Conservation (phyloP, 2,329 filamentous ascomycete species). For the Zymoseptoria passerinii region DNA sequence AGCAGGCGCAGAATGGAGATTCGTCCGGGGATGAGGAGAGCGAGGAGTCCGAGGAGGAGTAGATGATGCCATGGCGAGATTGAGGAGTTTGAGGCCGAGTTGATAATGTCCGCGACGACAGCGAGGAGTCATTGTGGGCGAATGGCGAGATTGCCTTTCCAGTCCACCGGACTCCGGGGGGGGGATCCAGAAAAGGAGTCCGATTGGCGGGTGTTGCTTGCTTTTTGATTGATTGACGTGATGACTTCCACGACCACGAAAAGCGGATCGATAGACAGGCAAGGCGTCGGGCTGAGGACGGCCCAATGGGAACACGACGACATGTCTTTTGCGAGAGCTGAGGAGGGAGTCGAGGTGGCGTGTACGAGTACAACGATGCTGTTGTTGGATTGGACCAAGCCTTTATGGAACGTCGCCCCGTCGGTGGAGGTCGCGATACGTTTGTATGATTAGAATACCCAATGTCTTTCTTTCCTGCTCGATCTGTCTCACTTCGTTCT, state of each 20-base stretch:
- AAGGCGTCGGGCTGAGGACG: background rate
- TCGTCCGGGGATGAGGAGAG: constrained; percentile 27
- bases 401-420: background rate
- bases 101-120: too few species aligned
- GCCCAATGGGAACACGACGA: background rate
- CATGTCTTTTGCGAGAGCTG: background rate
- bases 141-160: too few species aligned
- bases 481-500: background rate
- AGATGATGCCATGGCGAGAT: background rate
- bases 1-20: constrained; percentile 13
- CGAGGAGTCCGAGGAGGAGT: constrained; percentile 31
- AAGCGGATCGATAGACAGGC: background rate
- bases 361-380: background rate
- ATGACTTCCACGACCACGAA: background rate
- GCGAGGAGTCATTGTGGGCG: too few species aligned
- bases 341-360: background rate
- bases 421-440: background rate
- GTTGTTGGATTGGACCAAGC: background rate
- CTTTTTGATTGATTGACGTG: background rate
- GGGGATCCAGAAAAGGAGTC: background rate
- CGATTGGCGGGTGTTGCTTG: background rate
- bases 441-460: background rate
- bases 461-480: background rate
- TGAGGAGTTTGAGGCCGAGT: too few species aligned
- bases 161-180: too few species aligned